Evolutionary conservation across 495 filamentous ascomycete genomes (phyloP).

Genomic region (Penicillium bovifimosum): DNA sequence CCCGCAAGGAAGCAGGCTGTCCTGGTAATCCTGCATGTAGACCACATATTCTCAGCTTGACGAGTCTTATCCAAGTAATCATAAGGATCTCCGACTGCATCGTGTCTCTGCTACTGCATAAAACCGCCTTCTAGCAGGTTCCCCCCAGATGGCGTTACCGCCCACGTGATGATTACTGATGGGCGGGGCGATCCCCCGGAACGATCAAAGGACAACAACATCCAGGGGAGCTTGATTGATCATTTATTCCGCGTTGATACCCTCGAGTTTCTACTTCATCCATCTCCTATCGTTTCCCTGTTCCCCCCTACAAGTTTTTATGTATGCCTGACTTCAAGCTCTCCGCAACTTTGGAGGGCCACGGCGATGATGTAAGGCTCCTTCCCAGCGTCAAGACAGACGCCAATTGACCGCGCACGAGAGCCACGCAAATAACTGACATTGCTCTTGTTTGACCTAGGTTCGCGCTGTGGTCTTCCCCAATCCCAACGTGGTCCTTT

Average conservation of each 20-base stretch:
- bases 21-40: no score
- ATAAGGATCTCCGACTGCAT: not conserved
- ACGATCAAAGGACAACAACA: conserved; percentile 27
- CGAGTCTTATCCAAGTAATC: no score
- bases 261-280: not conserved
- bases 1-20: no score
- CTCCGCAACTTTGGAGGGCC: conserved; percentile 71
- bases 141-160: conserved; percentile 25
- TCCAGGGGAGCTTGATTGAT: conserved; percentile 6
- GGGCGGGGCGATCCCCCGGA: conserved; percentile 24
- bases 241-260: conserved; percentile 7
- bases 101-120: no score
- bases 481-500: conserved; percentile 62
- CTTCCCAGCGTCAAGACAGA: conserved; percentile 13
- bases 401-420: conserved; percentile 9
- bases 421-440: conserved; percentile 11
- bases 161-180: conserved; percentile 30
- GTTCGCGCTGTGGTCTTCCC: conserved; percentile 87
- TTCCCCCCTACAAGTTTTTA: conserved; percentile 14
- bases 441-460: conserved; percentile 39
- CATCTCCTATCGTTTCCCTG: not conserved
- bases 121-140: conserved; percentile 24
- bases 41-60: no score
- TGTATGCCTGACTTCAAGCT: conserved; percentile 70
- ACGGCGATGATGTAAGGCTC: conserved; percentile 72